Base-by-base conservation (phyloP, 1,139 yeast genomes). In the Debaryomyces singareniensis region DNA sequence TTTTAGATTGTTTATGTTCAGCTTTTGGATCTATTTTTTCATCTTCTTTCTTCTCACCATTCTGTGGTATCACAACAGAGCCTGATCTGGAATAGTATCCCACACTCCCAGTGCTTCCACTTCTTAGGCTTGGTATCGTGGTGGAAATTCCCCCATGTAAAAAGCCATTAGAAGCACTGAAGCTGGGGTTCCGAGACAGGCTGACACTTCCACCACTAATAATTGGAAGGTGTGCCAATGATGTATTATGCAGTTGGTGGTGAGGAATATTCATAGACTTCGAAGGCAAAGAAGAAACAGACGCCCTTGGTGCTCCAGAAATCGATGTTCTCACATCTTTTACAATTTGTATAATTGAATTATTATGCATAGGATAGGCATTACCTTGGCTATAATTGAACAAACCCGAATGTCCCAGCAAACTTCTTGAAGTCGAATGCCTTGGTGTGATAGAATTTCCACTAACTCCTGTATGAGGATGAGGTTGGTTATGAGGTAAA, bases 251-350 rank as follows among this genome's bases (percentile, higher is more conserved):
- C 51, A 57, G 59, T 35, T 65, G 71, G 42, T 67, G 73, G 41
- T 67, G 72, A 1, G 73, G 73, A 5, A 67, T 67, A 39, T 66
- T 61, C 73, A 67, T 67, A 14, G 66, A 58, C 40, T 67, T 67
- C 14, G 70, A 63, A 4, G 73, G 73, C 23, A 67, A 52, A 9
- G 69, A 61, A 32, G 65, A 59, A 9, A 67, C 61, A 28, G 69
- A 62, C 15, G 65, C 70, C 34, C 71, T 44, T 4, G 60, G 47
- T 20, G 43, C 30, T 27, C 60, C 55, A 29, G 58, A 52, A 13
- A 65, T 45, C 5, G 67, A 58, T 29, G 49, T 55, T 28, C 71
- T 45, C 37, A 66, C 71, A 32, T 59, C 66, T 20, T 62, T 49
- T 6, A 55, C 60, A 24, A 66, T 64, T 42, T 67, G 72, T 30